Evolutionary conservation across 768 basidiomycete genomes (phyloP).

Genomic region (Amanita brunnescens): DNA sequence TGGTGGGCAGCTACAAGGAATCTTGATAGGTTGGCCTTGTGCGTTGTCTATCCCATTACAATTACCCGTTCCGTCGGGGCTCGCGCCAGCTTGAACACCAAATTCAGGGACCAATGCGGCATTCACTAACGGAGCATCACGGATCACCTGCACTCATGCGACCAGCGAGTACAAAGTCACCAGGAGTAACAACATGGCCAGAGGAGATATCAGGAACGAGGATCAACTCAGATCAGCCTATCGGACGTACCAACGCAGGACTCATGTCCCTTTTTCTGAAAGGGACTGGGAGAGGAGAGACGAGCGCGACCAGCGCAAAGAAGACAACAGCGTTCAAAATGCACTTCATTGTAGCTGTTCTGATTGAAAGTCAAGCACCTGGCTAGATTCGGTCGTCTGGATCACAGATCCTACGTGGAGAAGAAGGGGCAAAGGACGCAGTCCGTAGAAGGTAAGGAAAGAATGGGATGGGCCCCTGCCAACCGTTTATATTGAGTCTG

Average conservation of each 20-base stretch:
- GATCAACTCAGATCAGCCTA: constrained; percentile 28
- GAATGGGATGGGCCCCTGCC: too few species aligned
- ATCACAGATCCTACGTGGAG: background rate
- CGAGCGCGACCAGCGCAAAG: constrained; percentile 7
- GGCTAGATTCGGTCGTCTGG: background rate
- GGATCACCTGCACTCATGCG: background rate
- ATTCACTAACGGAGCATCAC: constrained; percentile 29
- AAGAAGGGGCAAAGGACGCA: too few species aligned
- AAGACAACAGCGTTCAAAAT: background rate
- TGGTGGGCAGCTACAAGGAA: constrained; percentile 47
- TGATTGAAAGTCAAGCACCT: background rate
- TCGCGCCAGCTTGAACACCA: background rate
- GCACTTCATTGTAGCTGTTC: constrained; percentile 1
- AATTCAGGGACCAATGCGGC: constrained; percentile 26
- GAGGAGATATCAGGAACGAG: constrained; percentile 38
- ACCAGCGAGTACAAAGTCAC: constrained; percentile 11
- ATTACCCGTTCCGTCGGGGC: background rate
- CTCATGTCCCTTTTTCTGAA: constrained; percentile 46
- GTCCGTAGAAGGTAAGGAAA: too few species aligned
- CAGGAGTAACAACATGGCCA: constrained; percentile 63
- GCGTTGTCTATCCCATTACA: constrained; percentile 44
- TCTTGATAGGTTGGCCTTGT: constrained; percentile 49
- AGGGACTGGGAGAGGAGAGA: constrained; percentile 18
- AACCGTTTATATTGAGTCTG: too few species aligned
- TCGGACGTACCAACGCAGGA: constrained; percentile 45